Evolutionary conservation across 176 grass and related monocot species (phyloP), one percentile per base, ranked within the genome.

Genomic region (Ensete ventricosum): DNA sequence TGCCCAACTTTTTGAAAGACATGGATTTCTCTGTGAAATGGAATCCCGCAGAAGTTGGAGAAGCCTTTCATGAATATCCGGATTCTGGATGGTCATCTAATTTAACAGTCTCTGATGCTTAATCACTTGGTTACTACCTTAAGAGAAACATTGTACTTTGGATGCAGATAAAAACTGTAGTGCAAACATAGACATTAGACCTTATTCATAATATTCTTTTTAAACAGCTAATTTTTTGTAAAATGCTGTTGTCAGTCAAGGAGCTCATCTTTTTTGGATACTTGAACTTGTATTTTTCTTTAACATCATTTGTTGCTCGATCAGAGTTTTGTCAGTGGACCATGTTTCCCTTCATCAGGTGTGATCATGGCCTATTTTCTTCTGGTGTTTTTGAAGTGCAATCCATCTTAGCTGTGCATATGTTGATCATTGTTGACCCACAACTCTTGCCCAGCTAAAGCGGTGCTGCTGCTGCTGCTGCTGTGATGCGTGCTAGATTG

Each of bases 201-300:
- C 64, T 43, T 67, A 67, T 43, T 67, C 64, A 67, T 67, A 67
- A 67, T 67, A 67, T 67, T 67, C 64, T 67, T 67, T 67, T 34
- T 26, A 43, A 67, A 67, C 12, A 34, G 14, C n/a, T 67, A 14
- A 67, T 26, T 16, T 13, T 23, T 67, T 23, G 64, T 34, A 67
- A 67, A 67, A 3, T 67, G 14, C 8, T 34, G 20, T 65, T 65
- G 2, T 2, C 26, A 23, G 8, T 65, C 23, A 2, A 2, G 16
- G 17, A 57, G 55, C 17, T 57, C 55, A 57, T 57, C 16, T 19
- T 17, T 57, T 16, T 4, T 57, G 10, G 55, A 57, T 12, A 57
- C 19, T 12, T 19, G 19, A 57, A 57, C 55, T 57, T 19, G 8
- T 4, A 17, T 57, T 21, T 4, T 19, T 57, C 21, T 57, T 57